Evolutionary conservation across 1,139 yeast species (phyloP).

Genomic region (Hanseniaspora sp.): DNA sequence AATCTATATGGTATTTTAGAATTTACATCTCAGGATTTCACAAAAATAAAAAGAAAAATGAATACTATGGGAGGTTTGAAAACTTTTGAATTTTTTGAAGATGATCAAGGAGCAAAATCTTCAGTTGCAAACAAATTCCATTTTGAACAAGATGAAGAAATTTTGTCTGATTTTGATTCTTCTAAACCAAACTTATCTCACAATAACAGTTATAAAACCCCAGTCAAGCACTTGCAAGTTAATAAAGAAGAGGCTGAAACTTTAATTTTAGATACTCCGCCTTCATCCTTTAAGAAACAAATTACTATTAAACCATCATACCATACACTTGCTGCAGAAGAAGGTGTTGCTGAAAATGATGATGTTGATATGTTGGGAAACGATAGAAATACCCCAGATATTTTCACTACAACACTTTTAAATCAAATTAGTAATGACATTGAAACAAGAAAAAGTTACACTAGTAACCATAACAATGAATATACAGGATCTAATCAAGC

Average conservation of each 20-base stretch:
- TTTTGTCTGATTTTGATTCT: background rate
- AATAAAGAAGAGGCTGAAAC: background rate
- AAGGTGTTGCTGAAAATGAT: too few relatives aligned
- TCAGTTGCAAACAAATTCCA: slow-evolving; percentile 9
- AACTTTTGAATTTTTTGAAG: slow-evolving; percentile 39
- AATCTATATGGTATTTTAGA: slow-evolving; percentile 52
- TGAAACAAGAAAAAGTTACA: background rate
- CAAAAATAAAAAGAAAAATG: slow-evolving; percentile 46
- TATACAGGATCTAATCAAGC: background rate
- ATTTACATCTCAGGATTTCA: slow-evolving; percentile 58
- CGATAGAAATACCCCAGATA: slow-evolving; percentile 2
- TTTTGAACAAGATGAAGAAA: slow-evolving; percentile 6
- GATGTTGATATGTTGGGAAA: background rate
- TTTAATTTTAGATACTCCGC: background rate
- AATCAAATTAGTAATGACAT: slow-evolving; percentile 8
- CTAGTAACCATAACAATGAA: background rate
- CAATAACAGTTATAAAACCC: background rate
- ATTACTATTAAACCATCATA: background rate
- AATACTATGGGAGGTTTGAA: slow-evolving; percentile 40
- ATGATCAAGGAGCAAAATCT: slow-evolving; percentile 15
- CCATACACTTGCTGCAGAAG: too few relatives aligned
- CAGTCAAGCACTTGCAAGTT: background rate
- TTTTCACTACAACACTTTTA: slow-evolving; percentile 8
- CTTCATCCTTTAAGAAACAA: background rate
- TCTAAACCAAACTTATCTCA: background rate